Evolutionary conservation across 2,329 filamentous ascomycete genomes (phyloP).

Genomic region (Magnaporthales sp.): DNA sequence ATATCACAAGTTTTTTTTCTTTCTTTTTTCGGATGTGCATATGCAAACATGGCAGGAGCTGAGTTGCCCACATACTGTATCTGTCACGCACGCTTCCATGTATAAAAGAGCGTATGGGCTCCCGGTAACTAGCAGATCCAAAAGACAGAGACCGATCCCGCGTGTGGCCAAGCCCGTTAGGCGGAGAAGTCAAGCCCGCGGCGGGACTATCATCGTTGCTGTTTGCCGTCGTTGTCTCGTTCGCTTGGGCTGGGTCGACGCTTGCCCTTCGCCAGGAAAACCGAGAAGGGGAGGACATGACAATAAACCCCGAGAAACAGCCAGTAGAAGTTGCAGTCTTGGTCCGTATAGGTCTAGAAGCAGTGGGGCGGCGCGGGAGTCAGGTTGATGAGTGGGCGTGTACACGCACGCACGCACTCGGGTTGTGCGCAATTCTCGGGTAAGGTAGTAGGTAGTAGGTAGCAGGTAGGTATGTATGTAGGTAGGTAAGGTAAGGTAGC

Average conservation of each 20-base stretch:
- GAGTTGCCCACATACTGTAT: slow-evolving; percentile 35
- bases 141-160: slow-evolving; percentile 31
- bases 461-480: too few species aligned
- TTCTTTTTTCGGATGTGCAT: neutral
- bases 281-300: neutral
- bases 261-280: neutral
- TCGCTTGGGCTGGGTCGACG: neutral
- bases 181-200: neutral
- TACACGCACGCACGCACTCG: neutral
- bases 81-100: slow-evolving; percentile 55
- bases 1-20: neutral
- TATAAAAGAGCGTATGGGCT: slow-evolving; percentile 64
- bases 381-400: neutral
- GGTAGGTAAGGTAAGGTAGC: neutral
- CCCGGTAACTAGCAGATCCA: slow-evolving; percentile 38
- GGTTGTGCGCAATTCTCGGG: neutral
- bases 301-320: neutral
- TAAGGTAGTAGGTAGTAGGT: too few species aligned
- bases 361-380: neutral
- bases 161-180: slow-evolving; percentile 16
- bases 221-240: neutral
- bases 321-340: neutral
- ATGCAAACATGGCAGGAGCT: neutral
- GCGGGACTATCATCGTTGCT: neutral
- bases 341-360: neutral